A percentile compares a stretch with the other conserved stretches of the same genome.
Conservation (phyloP, 345 rosid genomes). For the Bruguiera gymnorhiza region DNA sequence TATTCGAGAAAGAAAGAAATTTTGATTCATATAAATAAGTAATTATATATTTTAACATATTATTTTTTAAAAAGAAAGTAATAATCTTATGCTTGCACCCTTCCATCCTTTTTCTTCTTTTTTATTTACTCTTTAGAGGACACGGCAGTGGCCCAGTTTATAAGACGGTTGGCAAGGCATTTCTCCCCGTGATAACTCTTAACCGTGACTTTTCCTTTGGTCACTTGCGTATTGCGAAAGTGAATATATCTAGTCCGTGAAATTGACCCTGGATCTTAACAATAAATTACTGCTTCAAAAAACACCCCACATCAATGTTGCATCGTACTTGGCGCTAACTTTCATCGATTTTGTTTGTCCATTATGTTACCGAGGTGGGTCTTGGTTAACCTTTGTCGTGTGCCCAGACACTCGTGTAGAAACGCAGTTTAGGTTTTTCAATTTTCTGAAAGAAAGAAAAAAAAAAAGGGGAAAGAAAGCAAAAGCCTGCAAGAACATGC, state of each 20-base stretch:
- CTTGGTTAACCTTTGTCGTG: not conserved
- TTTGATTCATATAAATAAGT: too few species aligned
- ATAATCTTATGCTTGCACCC: too few species aligned
- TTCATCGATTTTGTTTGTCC: not conserved
- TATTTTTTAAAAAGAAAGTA: too few species aligned
- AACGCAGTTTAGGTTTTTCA: not conserved
- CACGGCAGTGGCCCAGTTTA: not conserved
- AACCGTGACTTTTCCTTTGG: slow-evolving; percentile 30
- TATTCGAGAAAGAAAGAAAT: too few species aligned
- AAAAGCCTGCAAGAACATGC: not conserved
- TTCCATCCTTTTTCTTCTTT: too few species aligned
- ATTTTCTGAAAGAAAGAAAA: too few species aligned
- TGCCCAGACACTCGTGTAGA: slow-evolving; percentile 2
- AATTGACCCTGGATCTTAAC: not conserved
- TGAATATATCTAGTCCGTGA: slow-evolving; percentile 13
- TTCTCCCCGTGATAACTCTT: slow-evolving; percentile 31
- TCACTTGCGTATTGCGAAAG: slow-evolving; percentile 23
- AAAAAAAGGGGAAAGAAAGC: too few species aligned
- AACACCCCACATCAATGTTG: not conserved
- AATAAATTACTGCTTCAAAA: not conserved
- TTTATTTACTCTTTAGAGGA: too few species aligned
- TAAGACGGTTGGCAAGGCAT: not conserved
- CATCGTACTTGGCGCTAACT: not conserved
- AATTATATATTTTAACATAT: too few species aligned
- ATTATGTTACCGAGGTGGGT: not conserved